These are phyloP conservation scores for Aureobasidium sp. DNA, from an alignment of 2,329 filamentous ascomycete genomes.

Conservation along the genomic window DNA sequence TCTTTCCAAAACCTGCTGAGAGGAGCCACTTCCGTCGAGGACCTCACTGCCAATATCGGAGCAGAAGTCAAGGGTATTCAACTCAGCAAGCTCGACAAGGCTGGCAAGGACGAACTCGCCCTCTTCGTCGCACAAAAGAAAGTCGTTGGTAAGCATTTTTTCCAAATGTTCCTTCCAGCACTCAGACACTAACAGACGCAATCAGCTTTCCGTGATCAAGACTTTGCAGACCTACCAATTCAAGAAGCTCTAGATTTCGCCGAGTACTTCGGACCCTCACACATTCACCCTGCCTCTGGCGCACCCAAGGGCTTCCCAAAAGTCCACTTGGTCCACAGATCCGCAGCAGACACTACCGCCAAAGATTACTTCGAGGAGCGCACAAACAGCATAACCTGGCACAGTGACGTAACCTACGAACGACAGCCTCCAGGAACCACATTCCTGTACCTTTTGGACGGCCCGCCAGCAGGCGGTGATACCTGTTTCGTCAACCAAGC, in stretches of 20 bases:
- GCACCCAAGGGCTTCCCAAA: conserved; percentile 78
- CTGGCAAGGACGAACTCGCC: conserved; percentile 81
- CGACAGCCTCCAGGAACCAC: conserved; percentile 90
- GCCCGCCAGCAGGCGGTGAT: conserved; percentile 81
- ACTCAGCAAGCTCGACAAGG: conserved; percentile 70
- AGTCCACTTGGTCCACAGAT: conserved; percentile 82
- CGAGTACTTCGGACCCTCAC: conserved; percentile 81
- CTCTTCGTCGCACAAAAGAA: conserved; percentile 80
- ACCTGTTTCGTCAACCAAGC: conserved; percentile 85
- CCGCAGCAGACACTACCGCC: conserved; percentile 67
- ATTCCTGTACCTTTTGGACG: conserved; percentile 89
- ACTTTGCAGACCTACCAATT: conserved; percentile 72
- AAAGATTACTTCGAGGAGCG: conserved; percentile 71
- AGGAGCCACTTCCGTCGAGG: conserved; percentile 48
- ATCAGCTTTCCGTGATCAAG: conserved; percentile 76
- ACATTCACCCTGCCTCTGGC: conserved; percentile 84
- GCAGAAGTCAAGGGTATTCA: conserved; percentile 78
- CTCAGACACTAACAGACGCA: background rate
- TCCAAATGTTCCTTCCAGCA: background rate
- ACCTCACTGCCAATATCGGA: conserved; percentile 79
- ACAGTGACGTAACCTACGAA: conserved; percentile 91
- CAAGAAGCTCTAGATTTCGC: conserved; percentile 73
- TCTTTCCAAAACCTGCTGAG: conserved; percentile 74
- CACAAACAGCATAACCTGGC: conserved; percentile 88
- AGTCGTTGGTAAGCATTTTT: conserved; percentile 63